Evolutionary conservation across 73 alveolate genomes (phyloP).

Genomic region (Stentor coeruleus): DNA sequence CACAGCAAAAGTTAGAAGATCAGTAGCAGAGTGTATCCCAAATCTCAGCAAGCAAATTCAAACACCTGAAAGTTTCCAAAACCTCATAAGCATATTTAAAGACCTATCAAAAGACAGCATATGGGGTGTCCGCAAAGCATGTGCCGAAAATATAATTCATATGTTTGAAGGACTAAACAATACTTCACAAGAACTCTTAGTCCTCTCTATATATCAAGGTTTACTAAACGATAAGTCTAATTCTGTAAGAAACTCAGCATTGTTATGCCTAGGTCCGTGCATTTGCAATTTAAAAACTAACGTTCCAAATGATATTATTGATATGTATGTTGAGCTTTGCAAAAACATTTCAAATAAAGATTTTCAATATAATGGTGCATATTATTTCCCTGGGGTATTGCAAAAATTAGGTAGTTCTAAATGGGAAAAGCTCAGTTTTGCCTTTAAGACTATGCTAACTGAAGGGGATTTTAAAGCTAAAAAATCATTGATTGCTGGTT

Average conservation of each 20-base stretch:
- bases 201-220: not conserved
- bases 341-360: not conserved
- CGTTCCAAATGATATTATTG: not conserved
- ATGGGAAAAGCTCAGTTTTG: slow-evolving; percentile 58
- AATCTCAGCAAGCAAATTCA: not conserved
- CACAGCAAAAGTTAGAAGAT: not conserved
- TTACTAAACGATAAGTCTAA: not conserved
- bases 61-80: not conserved
- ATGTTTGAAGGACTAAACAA: not conserved
- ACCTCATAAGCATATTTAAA: not conserved
- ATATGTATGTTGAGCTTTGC: not conserved
- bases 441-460: not conserved
- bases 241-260: not conserved
- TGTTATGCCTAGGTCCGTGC: not conserved
- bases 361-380: not conserved
- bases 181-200: not conserved
- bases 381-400: slow-evolving; percentile 55
- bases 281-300: not conserved
- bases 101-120: not conserved
- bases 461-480: slow-evolving; percentile 35
- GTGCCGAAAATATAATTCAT: not conserved
- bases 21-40: not conserved
- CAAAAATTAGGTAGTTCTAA: slow-evolving; percentile 50
- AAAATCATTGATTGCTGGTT: slow-evolving; percentile 41
- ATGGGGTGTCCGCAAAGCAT: not conserved